Conservation (phyloP, 345 rosid species). For the Linum usitatissimum region DNA sequence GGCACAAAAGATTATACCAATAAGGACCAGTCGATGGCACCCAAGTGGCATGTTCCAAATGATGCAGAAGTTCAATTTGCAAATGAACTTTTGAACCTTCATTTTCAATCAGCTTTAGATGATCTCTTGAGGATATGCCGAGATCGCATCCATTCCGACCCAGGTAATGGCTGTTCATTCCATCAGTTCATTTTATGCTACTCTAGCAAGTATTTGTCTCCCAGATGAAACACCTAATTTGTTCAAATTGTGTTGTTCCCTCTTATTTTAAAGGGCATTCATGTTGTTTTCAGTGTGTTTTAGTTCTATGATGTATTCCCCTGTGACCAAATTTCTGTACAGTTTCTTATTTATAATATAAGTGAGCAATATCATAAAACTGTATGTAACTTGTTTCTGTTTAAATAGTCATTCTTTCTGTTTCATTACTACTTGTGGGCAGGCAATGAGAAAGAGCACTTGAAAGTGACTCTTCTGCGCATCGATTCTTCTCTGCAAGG, state of each 20-base stretch:
- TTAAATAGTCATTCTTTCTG: conserved; percentile 3
- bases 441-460: conserved; percentile 94
- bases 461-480: conserved; percentile 96
- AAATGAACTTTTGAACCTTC: conserved; percentile 77
- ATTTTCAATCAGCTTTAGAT: conserved; percentile 79
- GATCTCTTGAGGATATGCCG: conserved; percentile 77
- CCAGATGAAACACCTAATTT: no score
- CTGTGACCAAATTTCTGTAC: not conserved
- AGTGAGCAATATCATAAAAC: no score
- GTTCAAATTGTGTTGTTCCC: not conserved
- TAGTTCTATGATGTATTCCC: not conserved
- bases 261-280: not conserved
- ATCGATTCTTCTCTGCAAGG: conserved; percentile 95
- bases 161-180: conserved; percentile 37
- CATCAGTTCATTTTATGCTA: not conserved
- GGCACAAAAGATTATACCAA: conserved; percentile 68
- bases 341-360: no score
- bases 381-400: not conserved
- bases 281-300: not conserved
- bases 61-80: conserved; percentile 88
- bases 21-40: conserved; percentile 36
- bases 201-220: no score
- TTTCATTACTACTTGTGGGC: conserved; percentile 27
- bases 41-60: conserved; percentile 86
- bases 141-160: conserved; percentile 64